These are phyloP conservation scores for Bryum argenteum DNA, from an alignment of 225 moss, liverwort and hornwort genomes.

Conservation along the genomic window DNA sequence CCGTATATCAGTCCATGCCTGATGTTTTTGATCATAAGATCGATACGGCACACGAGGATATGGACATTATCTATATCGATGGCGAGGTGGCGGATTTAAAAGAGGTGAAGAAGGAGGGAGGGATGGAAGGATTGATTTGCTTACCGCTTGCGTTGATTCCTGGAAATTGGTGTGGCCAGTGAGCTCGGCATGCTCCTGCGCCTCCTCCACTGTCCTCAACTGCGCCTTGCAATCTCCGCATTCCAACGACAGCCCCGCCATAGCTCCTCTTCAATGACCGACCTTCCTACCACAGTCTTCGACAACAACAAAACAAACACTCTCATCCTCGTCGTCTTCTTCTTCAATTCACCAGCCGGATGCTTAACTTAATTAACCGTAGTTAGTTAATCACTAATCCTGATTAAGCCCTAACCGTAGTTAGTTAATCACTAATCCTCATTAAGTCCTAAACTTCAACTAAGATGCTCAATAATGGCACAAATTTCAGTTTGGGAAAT, in stretches of 20 bases:
- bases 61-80: neutral
- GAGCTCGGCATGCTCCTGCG: conserved; percentile 87
- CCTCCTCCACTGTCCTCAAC: conserved; percentile 85
- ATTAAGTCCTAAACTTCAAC: no score
- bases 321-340: no score
- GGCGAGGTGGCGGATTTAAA: neutral
- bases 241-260: conserved; percentile 91
- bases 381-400: neutral
- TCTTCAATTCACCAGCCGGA: neutral
- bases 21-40: no score
- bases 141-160: conserved; percentile 89
- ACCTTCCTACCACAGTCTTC: neutral
- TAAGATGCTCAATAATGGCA: no score
- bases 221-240: conserved; percentile 90
- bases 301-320: neutral
- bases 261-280: conserved; percentile 53
- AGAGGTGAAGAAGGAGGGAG: neutral
- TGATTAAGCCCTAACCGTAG: no score
- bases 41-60: neutral
- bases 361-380: neutral
- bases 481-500: no score
- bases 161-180: conserved; percentile 87
- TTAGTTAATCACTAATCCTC: no score
- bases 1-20: no score
- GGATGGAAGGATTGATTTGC: neutral